These are phyloP conservation scores for Acanthamoeba sp. DNA, from an alignment of 208 protist genomes.

Conservation along the genomic window DNA sequence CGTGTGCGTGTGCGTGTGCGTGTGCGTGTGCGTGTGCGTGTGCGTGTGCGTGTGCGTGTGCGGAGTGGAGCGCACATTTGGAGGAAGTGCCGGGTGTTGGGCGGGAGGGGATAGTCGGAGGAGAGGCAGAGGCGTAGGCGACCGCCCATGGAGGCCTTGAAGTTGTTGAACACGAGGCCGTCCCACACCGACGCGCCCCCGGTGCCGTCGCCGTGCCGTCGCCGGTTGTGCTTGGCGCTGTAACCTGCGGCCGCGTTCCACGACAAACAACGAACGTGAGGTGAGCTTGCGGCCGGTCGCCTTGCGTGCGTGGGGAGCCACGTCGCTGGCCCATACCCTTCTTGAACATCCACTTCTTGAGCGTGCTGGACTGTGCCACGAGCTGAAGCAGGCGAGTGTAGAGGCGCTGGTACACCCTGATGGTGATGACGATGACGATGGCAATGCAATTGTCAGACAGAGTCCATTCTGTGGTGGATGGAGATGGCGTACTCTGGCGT, in stretches of 20 bases:
- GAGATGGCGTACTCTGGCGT: not conserved
- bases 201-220: not conserved
- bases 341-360: constrained; percentile 57
- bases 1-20: too few species aligned
- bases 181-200: constrained; percentile 1
- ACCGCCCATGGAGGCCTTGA: constrained; percentile 46
- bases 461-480: too few species aligned
- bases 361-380: constrained; percentile 27
- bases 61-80: constrained; percentile 52
- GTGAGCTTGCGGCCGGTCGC: too few species aligned
- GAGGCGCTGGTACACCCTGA: constrained; percentile 22
- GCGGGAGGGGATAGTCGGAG: constrained; percentile 11
- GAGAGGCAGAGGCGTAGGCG: constrained; percentile 58
- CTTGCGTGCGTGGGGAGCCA: too few species aligned
- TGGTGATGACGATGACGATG: not conserved
- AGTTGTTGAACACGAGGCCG: constrained; percentile 53
- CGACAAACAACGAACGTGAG: too few species aligned
- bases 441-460: too few species aligned
- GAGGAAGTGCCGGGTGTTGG: constrained; percentile 51
- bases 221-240: not conserved
- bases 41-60: not conserved
- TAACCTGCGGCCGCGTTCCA: not conserved
- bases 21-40: too few species aligned
- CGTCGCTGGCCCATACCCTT: not conserved
- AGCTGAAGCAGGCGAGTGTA: constrained; percentile 5